Conservation (phyloP, 306 rosid species). For the Lupinus albus region DNA sequence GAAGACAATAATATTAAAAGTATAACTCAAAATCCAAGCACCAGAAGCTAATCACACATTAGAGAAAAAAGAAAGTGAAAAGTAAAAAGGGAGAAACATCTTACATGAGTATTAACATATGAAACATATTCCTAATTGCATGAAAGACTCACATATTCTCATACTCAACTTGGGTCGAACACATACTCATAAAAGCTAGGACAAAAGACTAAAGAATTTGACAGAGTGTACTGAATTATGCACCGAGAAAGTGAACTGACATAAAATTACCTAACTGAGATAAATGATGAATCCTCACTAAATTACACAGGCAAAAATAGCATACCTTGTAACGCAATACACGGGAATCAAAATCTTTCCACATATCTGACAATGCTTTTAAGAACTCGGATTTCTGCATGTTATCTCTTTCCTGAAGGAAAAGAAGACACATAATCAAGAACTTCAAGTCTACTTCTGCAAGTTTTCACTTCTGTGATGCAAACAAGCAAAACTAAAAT, state of each 20-base stretch:
- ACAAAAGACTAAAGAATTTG: conserved; percentile 17
- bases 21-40: conserved; percentile 24
- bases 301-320: conserved; percentile 31
- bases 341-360: conserved; percentile 99
- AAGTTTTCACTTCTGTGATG: conserved; percentile 18
- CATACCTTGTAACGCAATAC: conserved; percentile 96
- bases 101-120: not conserved
- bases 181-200: not conserved
- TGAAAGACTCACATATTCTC: not conserved
- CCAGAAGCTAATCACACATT: conserved; percentile 14
- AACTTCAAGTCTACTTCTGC: conserved; percentile 33
- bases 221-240: conserved; percentile 19
- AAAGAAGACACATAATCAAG: conserved; percentile 33
- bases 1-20: conserved; percentile 19
- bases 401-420: conserved; percentile 94
- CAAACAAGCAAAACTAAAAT: conserved; percentile 47
- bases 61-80: not conserved
- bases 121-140: conserved; percentile 18
- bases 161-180: conserved; percentile 21
- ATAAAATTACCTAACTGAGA: conserved; percentile 31
- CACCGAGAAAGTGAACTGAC: conserved; percentile 25
- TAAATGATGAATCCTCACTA: conserved; percentile 32
- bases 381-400: conserved; percentile 97
- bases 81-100: not conserved
- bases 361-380: conserved; percentile 94